phyloP scores from a whole-genome alignment of 306 rosid species.

The Pachyrhizus erosus region DNA sequence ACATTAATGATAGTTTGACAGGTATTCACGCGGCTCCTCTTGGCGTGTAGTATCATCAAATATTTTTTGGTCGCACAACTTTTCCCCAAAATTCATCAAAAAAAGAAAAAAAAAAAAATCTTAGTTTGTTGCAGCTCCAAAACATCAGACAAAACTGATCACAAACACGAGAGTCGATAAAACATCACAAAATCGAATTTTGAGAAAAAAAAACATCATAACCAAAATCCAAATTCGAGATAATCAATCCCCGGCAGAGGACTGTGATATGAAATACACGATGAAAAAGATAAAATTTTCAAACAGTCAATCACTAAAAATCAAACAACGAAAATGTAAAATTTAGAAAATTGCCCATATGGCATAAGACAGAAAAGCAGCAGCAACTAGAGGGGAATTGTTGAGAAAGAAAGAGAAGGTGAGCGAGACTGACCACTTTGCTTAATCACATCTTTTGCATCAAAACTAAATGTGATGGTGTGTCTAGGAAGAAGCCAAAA shows the following conservation, averaged over 20 bases:
- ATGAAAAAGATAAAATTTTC: not conserved
- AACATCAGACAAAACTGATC: conserved; percentile 10
- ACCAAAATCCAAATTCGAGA: conserved; percentile 13
- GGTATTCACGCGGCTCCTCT: not conserved
- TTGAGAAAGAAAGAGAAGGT: not conserved
- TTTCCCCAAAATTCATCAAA: conserved; percentile 8
- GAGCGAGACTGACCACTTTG: conserved; percentile 59
- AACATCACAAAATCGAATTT: conserved; percentile 22
- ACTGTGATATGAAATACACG: not conserved
- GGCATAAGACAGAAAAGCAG: not conserved
- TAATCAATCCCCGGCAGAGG: not conserved
- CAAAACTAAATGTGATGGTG: conserved; percentile 49
- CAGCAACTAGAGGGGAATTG: not conserved
- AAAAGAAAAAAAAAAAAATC: not conserved
- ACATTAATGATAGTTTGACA: conserved; percentile 5
- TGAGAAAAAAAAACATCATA: conserved; percentile 28
- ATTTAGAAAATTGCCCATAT: not conserved
- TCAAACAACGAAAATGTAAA: not conserved
- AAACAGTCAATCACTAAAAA: conserved; percentile 12
- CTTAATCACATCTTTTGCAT: conserved; percentile 68
- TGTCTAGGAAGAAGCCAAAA: conserved; percentile 80
- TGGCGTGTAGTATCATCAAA: conserved; percentile 15
- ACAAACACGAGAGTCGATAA: not conserved
- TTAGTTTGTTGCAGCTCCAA: not conserved
- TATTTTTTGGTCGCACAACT: conserved; percentile 9